Evolutionary conservation across 176 grass and related monocot genomes (phyloP).

Genomic region (Oryza glumipatula): DNA sequence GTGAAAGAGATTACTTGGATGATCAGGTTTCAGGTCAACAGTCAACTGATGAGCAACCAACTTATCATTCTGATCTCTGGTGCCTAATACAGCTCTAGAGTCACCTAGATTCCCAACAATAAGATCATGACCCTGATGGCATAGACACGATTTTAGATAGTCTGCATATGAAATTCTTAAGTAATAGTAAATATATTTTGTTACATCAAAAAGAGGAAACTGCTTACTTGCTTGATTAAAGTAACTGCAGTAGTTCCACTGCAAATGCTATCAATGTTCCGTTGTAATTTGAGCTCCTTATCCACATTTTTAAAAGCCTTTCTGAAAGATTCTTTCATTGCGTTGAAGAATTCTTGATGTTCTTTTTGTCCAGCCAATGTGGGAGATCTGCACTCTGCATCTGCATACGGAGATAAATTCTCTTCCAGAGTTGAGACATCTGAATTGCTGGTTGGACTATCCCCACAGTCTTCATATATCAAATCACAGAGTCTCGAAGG

Average conservation of each 20-base stretch:
- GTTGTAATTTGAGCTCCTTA: constrained; percentile 83
- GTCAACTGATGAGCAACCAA: constrained; percentile 84
- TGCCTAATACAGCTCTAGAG: constrained; percentile 82
- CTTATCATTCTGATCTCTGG: constrained; percentile 64
- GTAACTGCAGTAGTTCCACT: constrained; percentile 95
- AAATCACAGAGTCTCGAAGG: constrained; percentile 68
- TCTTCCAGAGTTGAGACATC: constrained; percentile 64
- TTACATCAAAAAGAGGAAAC: constrained; percentile 10
- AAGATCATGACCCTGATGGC: constrained; percentile 75
- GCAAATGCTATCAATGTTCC: constrained; percentile 74
- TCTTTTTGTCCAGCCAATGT: constrained; percentile 39
- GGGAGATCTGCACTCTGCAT: constrained; percentile 46
- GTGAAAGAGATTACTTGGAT: constrained; percentile 63
- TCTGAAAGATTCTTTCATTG: constrained; percentile 68
- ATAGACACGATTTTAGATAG: constrained; percentile 25
- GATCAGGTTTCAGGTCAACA: constrained; percentile 94
- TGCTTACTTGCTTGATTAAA: constrained; percentile 80
- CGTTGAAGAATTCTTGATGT: constrained; percentile 52
- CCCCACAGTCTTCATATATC: constrained; percentile 56
- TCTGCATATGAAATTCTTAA: constrained; percentile 12
- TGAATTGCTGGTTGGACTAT: constrained; percentile 49
- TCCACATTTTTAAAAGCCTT: constrained; percentile 77
- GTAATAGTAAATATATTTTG: constrained; percentile 21
- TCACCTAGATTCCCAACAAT: constrained; percentile 91
- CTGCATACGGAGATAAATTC: constrained; percentile 43